These are phyloP conservation scores for Malassezia pachydermatis DNA, from an alignment of 1,284 basidiomycete species.

Conservation along the genomic window DNA sequence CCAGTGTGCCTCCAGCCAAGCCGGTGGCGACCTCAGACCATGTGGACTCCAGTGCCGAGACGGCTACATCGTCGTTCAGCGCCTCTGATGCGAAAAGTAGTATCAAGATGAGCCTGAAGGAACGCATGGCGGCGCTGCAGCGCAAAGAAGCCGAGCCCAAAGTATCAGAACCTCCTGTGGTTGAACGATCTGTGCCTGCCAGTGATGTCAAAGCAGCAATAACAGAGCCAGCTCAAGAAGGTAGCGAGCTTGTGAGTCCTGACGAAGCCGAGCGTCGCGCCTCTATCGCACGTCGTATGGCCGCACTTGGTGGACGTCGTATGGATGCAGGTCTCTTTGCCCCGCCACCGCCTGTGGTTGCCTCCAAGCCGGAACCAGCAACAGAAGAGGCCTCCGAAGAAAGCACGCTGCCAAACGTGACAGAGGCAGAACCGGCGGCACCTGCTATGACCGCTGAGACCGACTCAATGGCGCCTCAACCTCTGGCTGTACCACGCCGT, in stretches of 20 bases:
- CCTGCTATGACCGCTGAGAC: no score
- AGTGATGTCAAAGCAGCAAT: neutral
- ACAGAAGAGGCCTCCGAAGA: slow-evolving; percentile 47
- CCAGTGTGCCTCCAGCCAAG: neutral
- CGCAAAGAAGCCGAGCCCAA: slow-evolving; percentile 20
- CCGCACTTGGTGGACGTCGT: slow-evolving; percentile 37
- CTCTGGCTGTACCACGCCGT: slow-evolving; percentile 48
- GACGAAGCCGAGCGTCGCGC: slow-evolving; percentile 35
- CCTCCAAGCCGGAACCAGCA: slow-evolving; percentile 26
- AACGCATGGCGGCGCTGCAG: slow-evolving; percentile 46
- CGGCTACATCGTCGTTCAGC: slow-evolving; percentile 6
- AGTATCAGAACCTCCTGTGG: slow-evolving; percentile 19
- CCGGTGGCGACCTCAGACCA: slow-evolving; percentile 12
- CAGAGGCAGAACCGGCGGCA: no score
- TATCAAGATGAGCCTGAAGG: slow-evolving; percentile 46
- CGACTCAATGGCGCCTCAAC: slow-evolving; percentile 32
- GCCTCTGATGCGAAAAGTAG: slow-evolving; percentile 37
- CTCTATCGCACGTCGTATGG: slow-evolving; percentile 40
- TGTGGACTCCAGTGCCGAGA: slow-evolving; percentile 7
- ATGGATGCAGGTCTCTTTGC: slow-evolving; percentile 53
- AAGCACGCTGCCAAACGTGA: slow-evolving; percentile 26
- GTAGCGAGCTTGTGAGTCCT: neutral
- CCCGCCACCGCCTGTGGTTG: slow-evolving; percentile 43
- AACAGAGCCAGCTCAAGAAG: no score
- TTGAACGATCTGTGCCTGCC: neutral